Conservation (phyloP, 768 basidiomycete genomes). For the Tephrocybe sp. region DNA sequence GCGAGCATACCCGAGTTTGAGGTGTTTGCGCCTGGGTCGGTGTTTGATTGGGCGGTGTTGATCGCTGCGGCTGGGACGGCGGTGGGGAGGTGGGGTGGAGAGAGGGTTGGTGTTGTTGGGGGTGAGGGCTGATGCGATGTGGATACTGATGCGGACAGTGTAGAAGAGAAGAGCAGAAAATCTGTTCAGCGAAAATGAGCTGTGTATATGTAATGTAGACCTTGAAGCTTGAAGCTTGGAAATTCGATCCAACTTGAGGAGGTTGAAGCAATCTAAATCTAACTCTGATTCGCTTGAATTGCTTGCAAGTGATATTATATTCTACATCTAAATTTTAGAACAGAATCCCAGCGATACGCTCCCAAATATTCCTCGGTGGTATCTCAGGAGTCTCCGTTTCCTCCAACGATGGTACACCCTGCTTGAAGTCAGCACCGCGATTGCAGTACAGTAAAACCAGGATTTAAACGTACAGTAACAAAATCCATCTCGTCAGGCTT, state of each 20-base stretch:
- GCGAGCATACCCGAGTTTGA: constrained; percentile 71
- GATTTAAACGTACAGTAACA: constrained; percentile 45
- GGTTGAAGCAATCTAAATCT: too few relatives aligned
- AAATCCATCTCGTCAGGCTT: constrained; percentile 68
- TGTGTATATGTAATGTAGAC: too few relatives aligned
- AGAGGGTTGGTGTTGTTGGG: constrained; percentile 31
- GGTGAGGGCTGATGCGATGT: too few relatives aligned
- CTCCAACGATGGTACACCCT: constrained; percentile 68
- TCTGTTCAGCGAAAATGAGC: too few relatives aligned
- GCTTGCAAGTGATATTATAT: too few relatives aligned
- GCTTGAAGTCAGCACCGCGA: neutral
- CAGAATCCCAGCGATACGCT: constrained; percentile 46
- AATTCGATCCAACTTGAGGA: too few relatives aligned
- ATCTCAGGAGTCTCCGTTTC: constrained; percentile 60
- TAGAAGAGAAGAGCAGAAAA: too few relatives aligned
- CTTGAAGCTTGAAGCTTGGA: too few relatives aligned
- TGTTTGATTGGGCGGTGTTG: constrained; percentile 76
- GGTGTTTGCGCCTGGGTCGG: constrained; percentile 52
- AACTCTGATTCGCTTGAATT: too few relatives aligned
- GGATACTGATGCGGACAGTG: too few relatives aligned
- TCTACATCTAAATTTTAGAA: too few relatives aligned
- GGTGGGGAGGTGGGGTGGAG: constrained; percentile 53
- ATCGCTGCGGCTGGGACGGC: constrained; percentile 49
- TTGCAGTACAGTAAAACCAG: neutral
- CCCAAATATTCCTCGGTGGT: constrained; percentile 46